Evolutionary conservation across 768 basidiomycete genomes (phyloP).

Genomic region (Lepiota subincarnata): DNA sequence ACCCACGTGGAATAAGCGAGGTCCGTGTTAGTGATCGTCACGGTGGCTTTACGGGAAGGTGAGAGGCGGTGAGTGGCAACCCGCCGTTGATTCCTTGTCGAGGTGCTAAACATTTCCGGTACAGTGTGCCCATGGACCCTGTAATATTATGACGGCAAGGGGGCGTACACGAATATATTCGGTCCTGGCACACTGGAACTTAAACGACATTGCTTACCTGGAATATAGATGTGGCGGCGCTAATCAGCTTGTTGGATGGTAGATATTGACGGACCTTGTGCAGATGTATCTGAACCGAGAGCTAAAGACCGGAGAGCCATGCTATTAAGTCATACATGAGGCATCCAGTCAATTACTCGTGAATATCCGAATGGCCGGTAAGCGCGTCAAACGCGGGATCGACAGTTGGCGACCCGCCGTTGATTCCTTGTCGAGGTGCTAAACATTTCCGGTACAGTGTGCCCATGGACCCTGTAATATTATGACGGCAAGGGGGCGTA

Average conservation of each 20-base stretch:
- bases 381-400: too few species aligned
- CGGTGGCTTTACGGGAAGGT: not conserved
- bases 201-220: not conserved
- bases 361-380: not conserved
- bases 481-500: constrained; percentile 3
- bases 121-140: not conserved
- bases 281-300: constrained; percentile 5
- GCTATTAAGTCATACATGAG: not conserved
- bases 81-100: constrained; percentile 1
- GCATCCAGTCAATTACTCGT: not conserved
- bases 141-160: constrained; percentile 4
- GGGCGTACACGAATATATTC: not conserved
- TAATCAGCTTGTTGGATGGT: not conserved
- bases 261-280: not conserved
- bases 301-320: not conserved
- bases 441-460: not conserved
- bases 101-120: not conserved
- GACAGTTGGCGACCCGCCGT: constrained; percentile 4
- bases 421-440: not conserved
- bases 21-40: not conserved
- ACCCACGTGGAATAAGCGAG: constrained; percentile 7
- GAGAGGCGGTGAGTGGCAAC: constrained; percentile 6
- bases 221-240: not conserved
- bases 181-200: not conserved
- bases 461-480: not conserved